Evolutionary conservation across 2,329 filamentous ascomycete species (phyloP).

Genomic region (Fusarium sublunatum): DNA sequence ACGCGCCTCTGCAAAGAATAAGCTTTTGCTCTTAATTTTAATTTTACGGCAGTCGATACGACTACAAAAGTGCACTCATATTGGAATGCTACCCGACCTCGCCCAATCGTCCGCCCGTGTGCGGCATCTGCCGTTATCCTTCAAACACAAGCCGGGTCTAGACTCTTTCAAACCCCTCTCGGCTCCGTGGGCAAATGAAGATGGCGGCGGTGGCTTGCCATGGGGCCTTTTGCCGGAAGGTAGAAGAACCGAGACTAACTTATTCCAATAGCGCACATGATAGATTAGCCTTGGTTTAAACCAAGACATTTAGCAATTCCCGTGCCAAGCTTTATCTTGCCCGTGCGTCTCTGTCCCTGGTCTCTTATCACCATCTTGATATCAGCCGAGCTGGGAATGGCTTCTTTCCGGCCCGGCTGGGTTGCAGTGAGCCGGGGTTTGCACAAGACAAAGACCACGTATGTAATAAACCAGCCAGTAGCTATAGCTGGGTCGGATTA

Average conservation of each 20-base stretch:
- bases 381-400: conserved; percentile 20
- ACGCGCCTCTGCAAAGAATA: conserved; percentile 11
- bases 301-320: neutral
- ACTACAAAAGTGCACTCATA: conserved; percentile 21
- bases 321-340: conserved; percentile 26
- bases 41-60: conserved; percentile 17
- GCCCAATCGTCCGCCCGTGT: neutral
- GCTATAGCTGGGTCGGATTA: neutral
- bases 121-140: conserved; percentile 29
- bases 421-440: conserved; percentile 11
- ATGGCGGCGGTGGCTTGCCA: conserved; percentile 27
- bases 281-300: neutral
- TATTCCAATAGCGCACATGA: neutral
- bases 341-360: conserved; percentile 7
- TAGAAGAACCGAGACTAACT: conserved; percentile 10
- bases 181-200: conserved; percentile 7
- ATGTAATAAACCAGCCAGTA: conserved; percentile 4
- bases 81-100: conserved; percentile 14
- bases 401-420: conserved; percentile 6
- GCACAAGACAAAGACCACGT: neutral
- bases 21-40: neutral
- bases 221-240: conserved; percentile 11
- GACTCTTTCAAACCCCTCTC: conserved; percentile 2
- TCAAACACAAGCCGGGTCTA: conserved; percentile 17
- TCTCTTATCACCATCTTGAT: neutral